phyloP scores from a whole-genome alignment of 805 yeast species.

The Zygosaccharomyces bisporus region DNA sequence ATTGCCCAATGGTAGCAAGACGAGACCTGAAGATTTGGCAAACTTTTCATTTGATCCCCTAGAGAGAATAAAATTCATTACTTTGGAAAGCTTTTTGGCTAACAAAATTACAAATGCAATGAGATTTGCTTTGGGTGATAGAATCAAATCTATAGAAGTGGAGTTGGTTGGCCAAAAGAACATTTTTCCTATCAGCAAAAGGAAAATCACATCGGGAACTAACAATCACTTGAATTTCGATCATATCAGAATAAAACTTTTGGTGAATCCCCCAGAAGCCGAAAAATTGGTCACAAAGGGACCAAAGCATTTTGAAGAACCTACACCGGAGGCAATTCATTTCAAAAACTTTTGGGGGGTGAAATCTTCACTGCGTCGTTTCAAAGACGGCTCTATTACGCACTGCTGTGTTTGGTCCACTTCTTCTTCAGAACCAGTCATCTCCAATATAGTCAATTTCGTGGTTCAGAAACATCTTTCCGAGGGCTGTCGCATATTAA shows the following conservation, averaged over 20 bases:
- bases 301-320: slow-evolving; percentile 60
- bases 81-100: slow-evolving; percentile 61
- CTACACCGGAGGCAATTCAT: slow-evolving; percentile 49
- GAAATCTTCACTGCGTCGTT: slow-evolving; percentile 79
- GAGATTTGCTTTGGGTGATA: slow-evolving; percentile 52
- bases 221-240: slow-evolving; percentile 29
- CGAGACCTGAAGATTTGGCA: slow-evolving; percentile 28
- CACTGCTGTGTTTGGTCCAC: slow-evolving; percentile 87
- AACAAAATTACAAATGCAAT: slow-evolving; percentile 59
- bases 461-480: slow-evolving; percentile 61
- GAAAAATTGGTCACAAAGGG: slow-evolving; percentile 87
- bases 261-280: slow-evolving; percentile 64
- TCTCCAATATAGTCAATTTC: slow-evolving; percentile 60
- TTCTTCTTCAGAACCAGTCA: slow-evolving; percentile 56
- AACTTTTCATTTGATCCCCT: slow-evolving; percentile 55
- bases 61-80: slow-evolving; percentile 67
- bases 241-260: slow-evolving; percentile 54
- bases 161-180: slow-evolving; percentile 32
- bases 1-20: slow-evolving; percentile 40
- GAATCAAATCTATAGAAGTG: slow-evolving; percentile 38
- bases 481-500: slow-evolving; percentile 34
- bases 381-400: slow-evolving; percentile 85
- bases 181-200: slow-evolving; percentile 40
- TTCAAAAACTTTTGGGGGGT: slow-evolving; percentile 90
- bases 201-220: slow-evolving; percentile 45